A percentile compares a stretch with the other conserved stretches of the same genome.
Conservation (phyloP, 2,329 filamentous ascomycete species). For the Colletotrichum magnum region DNA sequence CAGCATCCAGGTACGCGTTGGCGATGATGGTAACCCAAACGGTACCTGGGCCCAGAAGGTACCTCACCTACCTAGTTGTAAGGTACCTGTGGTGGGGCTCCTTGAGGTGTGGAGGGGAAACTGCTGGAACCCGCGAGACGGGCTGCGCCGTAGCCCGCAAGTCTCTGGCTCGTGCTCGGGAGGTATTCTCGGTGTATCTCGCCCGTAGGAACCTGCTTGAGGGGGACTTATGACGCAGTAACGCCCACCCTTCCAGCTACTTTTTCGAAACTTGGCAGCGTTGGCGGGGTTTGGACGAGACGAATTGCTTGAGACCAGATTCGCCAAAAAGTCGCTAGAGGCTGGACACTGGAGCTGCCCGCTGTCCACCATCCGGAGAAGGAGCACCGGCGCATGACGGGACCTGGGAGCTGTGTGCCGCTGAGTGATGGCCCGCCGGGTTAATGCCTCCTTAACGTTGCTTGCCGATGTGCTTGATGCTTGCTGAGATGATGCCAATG, state of each 20-base stretch:
- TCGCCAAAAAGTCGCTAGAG: neutral
- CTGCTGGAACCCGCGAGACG: constrained; percentile 24
- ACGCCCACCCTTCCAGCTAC: constrained; percentile 18
- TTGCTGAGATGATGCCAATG: constrained; percentile 30
- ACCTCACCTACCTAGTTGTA: no score
- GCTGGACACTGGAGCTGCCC: neutral
- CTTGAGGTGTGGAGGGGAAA: constrained; percentile 21
- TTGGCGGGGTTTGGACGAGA: constrained; percentile 25
- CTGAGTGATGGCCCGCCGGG: no score
- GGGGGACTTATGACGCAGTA: constrained; percentile 35
- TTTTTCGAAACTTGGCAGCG: neutral
- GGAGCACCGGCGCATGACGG: neutral
- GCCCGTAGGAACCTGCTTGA: neutral
- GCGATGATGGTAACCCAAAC: no score
- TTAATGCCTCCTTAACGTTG: constrained; percentile 3
- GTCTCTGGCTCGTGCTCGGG: constrained; percentile 12
- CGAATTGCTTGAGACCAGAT: constrained; percentile 12
- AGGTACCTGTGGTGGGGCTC: neutral
- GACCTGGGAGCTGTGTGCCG: no score
- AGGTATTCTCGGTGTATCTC: constrained; percentile 37
- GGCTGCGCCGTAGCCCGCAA: neutral
- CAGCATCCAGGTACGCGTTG: no score
- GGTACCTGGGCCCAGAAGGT: no score
- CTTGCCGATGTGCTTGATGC: constrained; percentile 22
- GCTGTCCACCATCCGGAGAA: constrained; percentile 9